phyloP scores from a whole-genome alignment of 2,329 filamentous ascomycete genomes.

The Neonectria hederae region DNA sequence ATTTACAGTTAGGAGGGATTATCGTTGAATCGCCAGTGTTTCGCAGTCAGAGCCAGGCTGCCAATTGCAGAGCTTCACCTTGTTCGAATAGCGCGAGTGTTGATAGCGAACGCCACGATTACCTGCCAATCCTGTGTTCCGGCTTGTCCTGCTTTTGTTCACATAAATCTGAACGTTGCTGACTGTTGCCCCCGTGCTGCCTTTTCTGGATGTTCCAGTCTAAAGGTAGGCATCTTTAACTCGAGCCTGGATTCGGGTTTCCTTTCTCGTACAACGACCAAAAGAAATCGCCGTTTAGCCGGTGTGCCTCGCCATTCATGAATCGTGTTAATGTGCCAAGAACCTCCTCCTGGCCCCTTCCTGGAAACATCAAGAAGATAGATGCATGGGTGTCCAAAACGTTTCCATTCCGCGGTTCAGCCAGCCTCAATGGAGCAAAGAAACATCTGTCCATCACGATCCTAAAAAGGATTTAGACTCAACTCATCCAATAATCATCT shows the following conservation, averaged over 20 bases:
- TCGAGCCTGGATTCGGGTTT: slow-evolving; percentile 1
- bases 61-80: slow-evolving; percentile 31
- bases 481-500: slow-evolving; percentile 6
- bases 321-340: slow-evolving; percentile 22
- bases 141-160: slow-evolving; percentile 2
- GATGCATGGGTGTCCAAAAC: neutral
- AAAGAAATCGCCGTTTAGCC: neutral
- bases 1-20: neutral
- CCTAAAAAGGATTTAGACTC: neutral
- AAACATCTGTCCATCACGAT: slow-evolving; percentile 1
- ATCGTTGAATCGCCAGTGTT: neutral
- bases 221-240: neutral
- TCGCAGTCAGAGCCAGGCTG: slow-evolving; percentile 10
- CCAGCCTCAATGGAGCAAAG: neutral
- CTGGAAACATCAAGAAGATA: neutral
- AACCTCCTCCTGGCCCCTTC: neutral
- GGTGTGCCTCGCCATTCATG: neutral
- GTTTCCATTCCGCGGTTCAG: neutral
- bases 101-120: slow-evolving; percentile 1
- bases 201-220: neutral
- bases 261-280: slow-evolving; percentile 18
- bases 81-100: neutral
- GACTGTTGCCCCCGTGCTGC: neutral
- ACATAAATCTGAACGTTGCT: slow-evolving; percentile 4
- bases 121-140: neutral